Conservation (phyloP, 805 yeast genomes). For the Sungouiozyma intestinalis region DNA sequence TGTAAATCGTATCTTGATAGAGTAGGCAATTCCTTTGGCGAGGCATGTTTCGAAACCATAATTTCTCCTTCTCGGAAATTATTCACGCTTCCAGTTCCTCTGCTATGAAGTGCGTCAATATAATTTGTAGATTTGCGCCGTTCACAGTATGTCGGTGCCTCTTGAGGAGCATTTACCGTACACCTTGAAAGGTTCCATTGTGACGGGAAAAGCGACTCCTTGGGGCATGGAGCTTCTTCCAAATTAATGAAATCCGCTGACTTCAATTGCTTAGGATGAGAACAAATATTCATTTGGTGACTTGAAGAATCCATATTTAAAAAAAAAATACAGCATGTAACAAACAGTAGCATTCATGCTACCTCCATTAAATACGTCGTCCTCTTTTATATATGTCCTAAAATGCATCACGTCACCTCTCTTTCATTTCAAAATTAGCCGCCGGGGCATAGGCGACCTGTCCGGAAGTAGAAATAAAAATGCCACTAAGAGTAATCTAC, state of each 20-base stretch:
- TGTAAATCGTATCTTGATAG: constrained; percentile 4
- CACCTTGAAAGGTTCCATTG: constrained; percentile 2
- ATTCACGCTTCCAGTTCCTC: constrained; percentile 1
- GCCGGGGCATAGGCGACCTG: no score
- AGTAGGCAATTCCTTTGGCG: not conserved
- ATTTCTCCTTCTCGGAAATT: not conserved
- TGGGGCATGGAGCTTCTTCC: constrained; percentile 15
- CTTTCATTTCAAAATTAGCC: no score
- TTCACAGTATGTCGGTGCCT: constrained; percentile 2
- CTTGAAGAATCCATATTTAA: no score
- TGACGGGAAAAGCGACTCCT: constrained; percentile 12
- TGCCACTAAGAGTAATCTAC: no score
- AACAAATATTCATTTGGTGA: not conserved
- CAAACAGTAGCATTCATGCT: no score
- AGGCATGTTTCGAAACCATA: not conserved
- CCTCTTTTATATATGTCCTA: no score
- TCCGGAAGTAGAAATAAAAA: no score
- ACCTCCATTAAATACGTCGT: no score
- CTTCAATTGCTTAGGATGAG: not conserved
- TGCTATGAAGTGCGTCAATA: constrained; percentile 9
- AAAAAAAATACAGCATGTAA: no score
- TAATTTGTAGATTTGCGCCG: constrained; percentile 17
- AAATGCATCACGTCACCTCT: no score
- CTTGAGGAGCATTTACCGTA: not conserved
- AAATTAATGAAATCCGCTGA: constrained; percentile 16